Base-by-base conservation (phyloP, 306 rosid species). In the Vigna unguiculata region DNA sequence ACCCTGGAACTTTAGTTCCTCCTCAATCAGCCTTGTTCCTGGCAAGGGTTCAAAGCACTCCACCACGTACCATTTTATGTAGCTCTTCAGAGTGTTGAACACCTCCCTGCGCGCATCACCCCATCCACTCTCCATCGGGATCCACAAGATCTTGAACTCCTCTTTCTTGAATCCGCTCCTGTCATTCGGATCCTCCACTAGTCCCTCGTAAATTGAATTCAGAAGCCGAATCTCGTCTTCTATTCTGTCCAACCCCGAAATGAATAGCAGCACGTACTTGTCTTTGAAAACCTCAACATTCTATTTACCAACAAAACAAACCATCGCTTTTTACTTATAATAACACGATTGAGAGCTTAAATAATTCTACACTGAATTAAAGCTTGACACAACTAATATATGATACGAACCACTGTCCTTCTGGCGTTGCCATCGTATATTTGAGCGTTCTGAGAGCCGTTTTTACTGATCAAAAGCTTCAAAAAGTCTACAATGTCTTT, bases 111-210 rank as follows among this genome's bases (percentile, higher is more conserved):
- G n/a, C 2, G 32, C 45, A 32, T 38, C 54, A 41, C 13, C 45
- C 74, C 53, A 63, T 3, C 0, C n/a, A 3, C 65, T 60, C 52
- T 63, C 72, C 4, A 75, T 51, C 8, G 64, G 80, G 3, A 75
- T 63, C 64, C 80, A 75, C 64, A 75, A 11, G 5, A 75, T 75
- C 64, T 75, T 75, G 54, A 75, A 75, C 1, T 75, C 80, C 41
- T 49, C 64, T 75, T 63, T 63, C 72, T 36, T 63, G 7, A 36
- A 76, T 15, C 52, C 61, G 25, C 41, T 64, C 6, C 3, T 10
- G 3, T 64, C 73, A 11, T 76, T 64, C 14, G 66, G 55, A 22
- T 76, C 65, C 25, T 64, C 80, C 43, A 20, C 32, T 9, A 76
- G 64, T 16, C 19, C 65, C 4, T 63, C 54, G 9, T 76, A 1